Percentiles rank a stretch among this genome's conserved stretches.
These are phyloP conservation scores for Aspergillus diversus DNA, from an alignment of 495 filamentous ascomycete genomes.

Conservation along the genomic window DNA sequence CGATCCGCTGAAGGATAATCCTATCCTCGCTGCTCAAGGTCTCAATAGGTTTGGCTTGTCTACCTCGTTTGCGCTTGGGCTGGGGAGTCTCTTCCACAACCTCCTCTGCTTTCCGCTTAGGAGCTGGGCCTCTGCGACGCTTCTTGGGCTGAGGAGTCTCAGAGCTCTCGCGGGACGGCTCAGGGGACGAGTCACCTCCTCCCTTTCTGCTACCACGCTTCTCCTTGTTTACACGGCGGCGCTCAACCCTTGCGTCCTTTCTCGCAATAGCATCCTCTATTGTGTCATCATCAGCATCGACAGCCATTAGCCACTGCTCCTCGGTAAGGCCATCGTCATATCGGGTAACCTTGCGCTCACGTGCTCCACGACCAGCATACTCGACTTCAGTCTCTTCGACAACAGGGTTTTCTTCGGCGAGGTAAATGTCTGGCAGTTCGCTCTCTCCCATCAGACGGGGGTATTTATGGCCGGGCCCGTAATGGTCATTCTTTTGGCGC, in stretches of 20 bases:
- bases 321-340: constrained; percentile 98
- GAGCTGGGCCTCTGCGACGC: constrained; percentile 71
- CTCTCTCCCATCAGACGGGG: constrained; percentile 84
- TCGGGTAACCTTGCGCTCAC: constrained; percentile 88
- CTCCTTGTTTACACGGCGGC: constrained; percentile 73
- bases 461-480: constrained; percentile 67
- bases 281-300: constrained; percentile 92
- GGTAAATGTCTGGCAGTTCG: constrained; percentile 92
- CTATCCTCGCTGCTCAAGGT: constrained; percentile 53
- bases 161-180: constrained; percentile 76
- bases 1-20: constrained; percentile 68
- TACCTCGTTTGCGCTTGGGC: constrained; percentile 79
- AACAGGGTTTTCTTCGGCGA: constrained; percentile 83
- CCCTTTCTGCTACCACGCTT: constrained; percentile 54
- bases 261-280: constrained; percentile 91
- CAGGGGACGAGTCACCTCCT: constrained; percentile 72
- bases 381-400: constrained; percentile 75
- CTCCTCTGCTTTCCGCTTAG: constrained; percentile 87
- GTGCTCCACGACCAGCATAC: constrained; percentile 82
- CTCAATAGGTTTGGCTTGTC: constrained; percentile 66
- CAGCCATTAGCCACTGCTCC: constrained; percentile 92
- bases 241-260: constrained; percentile 81
- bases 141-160: constrained; percentile 70
- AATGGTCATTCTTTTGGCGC: constrained; percentile 61
- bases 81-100: constrained; percentile 74